Conservation (phyloP, 345 rosid genomes). For the Cardamine occulta region DNA sequence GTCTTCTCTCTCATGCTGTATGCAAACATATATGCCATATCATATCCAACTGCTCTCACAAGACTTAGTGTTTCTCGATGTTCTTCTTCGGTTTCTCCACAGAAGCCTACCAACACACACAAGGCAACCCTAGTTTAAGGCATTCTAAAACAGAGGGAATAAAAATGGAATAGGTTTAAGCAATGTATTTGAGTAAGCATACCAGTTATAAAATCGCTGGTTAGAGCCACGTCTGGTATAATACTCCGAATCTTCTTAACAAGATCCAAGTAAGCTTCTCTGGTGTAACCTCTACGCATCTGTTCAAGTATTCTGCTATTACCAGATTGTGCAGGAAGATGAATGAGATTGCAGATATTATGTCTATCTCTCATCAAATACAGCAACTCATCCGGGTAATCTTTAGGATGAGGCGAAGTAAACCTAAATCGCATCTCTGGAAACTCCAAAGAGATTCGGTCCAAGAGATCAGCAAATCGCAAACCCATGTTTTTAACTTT, state of each 20-base stretch:
- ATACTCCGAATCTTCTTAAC: slow-evolving; percentile 75
- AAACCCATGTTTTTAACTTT: slow-evolving; percentile 81
- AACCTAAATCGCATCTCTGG: slow-evolving; percentile 97
- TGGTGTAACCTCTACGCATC: slow-evolving; percentile 89
- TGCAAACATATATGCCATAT: slow-evolving; percentile 99
- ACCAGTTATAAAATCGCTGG: slow-evolving; percentile 92
- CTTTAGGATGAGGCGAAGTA: slow-evolving; percentile 98
- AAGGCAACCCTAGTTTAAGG: not conserved
- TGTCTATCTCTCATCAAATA: slow-evolving; percentile 78
- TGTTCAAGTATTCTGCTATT: slow-evolving; percentile 73
- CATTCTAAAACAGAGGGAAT: not conserved
- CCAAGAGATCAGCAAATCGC: slow-evolving; percentile 89
- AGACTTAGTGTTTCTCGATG: slow-evolving; percentile 77
- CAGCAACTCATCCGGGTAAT: slow-evolving; percentile 80
- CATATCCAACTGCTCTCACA: slow-evolving; percentile 71
- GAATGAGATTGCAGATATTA: slow-evolving; percentile 81
- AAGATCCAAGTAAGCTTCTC: slow-evolving; percentile 90
- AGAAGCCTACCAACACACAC: slow-evolving; percentile 60
- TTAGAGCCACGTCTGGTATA: slow-evolving; percentile 82
- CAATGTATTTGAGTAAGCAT: slow-evolving; percentile 37
- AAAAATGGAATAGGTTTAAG: not conserved
- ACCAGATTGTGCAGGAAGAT: slow-evolving; percentile 94
- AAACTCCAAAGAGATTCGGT: slow-evolving; percentile 74
- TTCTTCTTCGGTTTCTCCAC: slow-evolving; percentile 94
- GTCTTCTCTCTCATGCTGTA: slow-evolving; percentile 97